Conservation (phyloP, 2,329 filamentous ascomycete genomes). For the Aspergillus vadensis region DNA sequence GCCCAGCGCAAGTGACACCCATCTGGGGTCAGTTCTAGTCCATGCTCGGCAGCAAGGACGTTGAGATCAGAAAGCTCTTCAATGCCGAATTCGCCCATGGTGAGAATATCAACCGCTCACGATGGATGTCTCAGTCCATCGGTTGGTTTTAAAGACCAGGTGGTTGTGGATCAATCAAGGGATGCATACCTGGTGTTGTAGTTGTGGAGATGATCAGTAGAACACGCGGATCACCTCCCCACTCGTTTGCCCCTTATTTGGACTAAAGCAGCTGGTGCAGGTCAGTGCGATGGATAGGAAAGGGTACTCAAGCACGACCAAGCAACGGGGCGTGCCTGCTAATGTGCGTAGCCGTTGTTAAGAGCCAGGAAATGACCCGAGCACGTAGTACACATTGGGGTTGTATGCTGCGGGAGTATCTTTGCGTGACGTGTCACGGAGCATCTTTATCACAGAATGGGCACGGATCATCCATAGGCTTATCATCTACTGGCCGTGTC, state of each 20-base stretch:
- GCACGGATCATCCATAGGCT: not conserved
- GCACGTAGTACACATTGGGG: not conserved
- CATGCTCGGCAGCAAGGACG: not conserved
- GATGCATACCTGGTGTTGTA: not conserved
- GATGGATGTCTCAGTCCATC: not conserved
- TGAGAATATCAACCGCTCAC: constrained; percentile 1
- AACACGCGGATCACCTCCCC: not conserved
- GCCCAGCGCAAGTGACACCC: constrained; percentile 6
- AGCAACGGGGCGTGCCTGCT: not conserved
- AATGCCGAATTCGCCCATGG: not conserved
- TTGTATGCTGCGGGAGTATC: not conserved
- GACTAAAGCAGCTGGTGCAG: not conserved
- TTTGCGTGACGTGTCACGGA: not conserved
- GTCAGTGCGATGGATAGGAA: not conserved
- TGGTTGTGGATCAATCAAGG: constrained; percentile 1
- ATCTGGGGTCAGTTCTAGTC: constrained; percentile 3
- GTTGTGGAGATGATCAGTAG: not conserved
- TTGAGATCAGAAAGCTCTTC: not conserved
- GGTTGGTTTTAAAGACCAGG: constrained; percentile 1
- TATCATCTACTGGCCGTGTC: not conserved
- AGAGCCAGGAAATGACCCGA: not conserved
- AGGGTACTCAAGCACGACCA: not conserved
- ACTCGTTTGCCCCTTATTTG: not conserved
- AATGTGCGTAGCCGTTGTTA: not conserved
- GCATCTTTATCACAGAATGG: not conserved